phyloP scores from a whole-genome alignment of 2,329 filamentous ascomycete species.

The Sporothrix pseudoabietina region DNA sequence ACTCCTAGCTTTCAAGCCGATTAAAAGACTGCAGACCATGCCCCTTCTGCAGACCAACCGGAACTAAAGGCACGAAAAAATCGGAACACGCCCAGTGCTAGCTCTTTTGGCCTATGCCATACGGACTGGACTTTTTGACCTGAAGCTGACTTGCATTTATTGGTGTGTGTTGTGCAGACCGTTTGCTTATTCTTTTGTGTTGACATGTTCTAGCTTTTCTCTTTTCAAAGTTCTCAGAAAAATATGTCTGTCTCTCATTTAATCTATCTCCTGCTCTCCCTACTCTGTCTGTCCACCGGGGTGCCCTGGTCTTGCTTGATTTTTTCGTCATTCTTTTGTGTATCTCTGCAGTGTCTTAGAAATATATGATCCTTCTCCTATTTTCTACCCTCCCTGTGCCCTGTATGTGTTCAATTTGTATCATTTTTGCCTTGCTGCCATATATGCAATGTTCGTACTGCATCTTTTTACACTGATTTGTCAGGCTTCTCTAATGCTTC shows the following conservation, averaged over 20 bases:
- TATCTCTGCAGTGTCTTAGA: slow-evolving; percentile 11
- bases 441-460: neutral
- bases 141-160: neutral
- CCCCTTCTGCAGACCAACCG: neutral
- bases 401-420: slow-evolving; percentile 16
- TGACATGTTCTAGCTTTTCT: neutral
- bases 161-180: neutral
- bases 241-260: neutral
- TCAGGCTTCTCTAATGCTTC: slow-evolving; percentile 22
- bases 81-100: no score
- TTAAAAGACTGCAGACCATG: neutral
- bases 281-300: neutral
- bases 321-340: slow-evolving; percentile 18
- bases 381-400: neutral
- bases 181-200: neutral
- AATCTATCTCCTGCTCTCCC: neutral
- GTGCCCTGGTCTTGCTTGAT: neutral
- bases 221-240: neutral
- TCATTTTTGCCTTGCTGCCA: neutral
- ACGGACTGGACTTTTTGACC: neutral
- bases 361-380: neutral
- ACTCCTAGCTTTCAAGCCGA: neutral
- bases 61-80: no score
- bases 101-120: neutral
- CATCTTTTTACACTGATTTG: slow-evolving; percentile 16